Evolutionary conservation across 1,139 yeast species (phyloP).

Genomic region (Fermentozyma sake): DNA sequence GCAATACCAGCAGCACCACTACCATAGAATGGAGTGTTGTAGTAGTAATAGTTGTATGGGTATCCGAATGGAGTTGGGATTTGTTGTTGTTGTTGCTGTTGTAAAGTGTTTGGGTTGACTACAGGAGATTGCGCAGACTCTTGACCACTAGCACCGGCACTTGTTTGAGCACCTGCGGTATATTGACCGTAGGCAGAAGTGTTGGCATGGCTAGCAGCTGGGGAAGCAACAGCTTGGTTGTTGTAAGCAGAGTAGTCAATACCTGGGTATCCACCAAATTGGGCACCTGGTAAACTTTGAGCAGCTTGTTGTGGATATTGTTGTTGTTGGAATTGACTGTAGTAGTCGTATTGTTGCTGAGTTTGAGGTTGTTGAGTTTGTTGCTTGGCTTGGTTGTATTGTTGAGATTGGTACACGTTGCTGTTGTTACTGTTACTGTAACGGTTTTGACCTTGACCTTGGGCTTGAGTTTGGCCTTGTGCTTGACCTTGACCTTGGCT

Average conservation of each 20-base stretch:
- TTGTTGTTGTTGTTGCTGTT: constrained; percentile 21
- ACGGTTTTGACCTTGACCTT: constrained; percentile 6
- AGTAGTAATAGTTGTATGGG: constrained; percentile 44
- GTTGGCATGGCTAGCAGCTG: constrained; percentile 34
- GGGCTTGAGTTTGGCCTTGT: constrained; percentile 6
- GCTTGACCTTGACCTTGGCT: constrained; percentile 5
- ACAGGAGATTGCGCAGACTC: constrained; percentile 28
- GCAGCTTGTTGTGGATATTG: constrained; percentile 41
- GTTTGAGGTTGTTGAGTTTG: constrained; percentile 18
- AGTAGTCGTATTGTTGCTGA: constrained; percentile 26
- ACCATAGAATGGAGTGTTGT: constrained; percentile 41
- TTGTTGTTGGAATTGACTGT: constrained; percentile 35
- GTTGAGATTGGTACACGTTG: constrained; percentile 18
- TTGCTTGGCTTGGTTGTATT: constrained; percentile 14
- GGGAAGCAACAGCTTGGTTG: constrained; percentile 29
- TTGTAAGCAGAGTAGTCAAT: constrained; percentile 40
- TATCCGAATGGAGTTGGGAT: constrained; percentile 39
- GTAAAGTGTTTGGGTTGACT: constrained; percentile 25
- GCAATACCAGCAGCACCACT: constrained; percentile 27
- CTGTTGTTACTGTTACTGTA: constrained; percentile 17
- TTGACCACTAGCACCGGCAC: constrained; percentile 13
- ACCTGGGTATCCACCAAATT: constrained; percentile 44
- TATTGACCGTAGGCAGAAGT: constrained; percentile 23
- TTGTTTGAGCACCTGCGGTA: constrained; percentile 14
- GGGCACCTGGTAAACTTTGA: constrained; percentile 35